Base-by-base conservation (phyloP, 2,329 filamentous ascomycete species). In the Alternaria longipes region DNA sequence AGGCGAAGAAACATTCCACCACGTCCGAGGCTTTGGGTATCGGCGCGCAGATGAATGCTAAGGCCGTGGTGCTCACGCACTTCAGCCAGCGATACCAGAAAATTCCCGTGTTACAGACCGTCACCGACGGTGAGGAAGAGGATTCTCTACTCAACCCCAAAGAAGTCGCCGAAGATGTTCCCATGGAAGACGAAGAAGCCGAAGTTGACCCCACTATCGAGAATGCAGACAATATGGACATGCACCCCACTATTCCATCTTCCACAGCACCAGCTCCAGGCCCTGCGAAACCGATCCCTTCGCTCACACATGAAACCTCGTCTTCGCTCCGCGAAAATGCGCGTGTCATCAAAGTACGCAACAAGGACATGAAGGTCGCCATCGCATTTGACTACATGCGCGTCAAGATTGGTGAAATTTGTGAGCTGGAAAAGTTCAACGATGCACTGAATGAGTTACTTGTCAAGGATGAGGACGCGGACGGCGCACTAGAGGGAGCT, bases 31-130 rank as follows among this genome's bases (percentile, higher is more conserved):
- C 95, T 1, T 85, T 99, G 4, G 84, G 83, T 45, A 86, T 98
- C 3, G 94, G 90, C 2, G 84, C 86, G 12, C 81, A 83, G 46
- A 99, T 99, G 95, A 80, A 86, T 28, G 95, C 94, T 0, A 87
- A 89, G 65, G 85, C 91, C 16, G 89, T 95, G 16, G 81, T 99
- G 56, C 84, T 99, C 50, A 99, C 95, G 8, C 95, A 99, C 78
- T 99, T 99, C 80, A 94, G 90, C 56, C 95, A 99, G 81, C 86
- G 95, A 8, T 99, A 99, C 78, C 90, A 92, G 71, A 94, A 94
- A 79, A 83, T 88, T 34, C 89, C 86, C 2, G 81, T 84, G 3
- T 78, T 87, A 4, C 82, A 86, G 51, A 70, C 74, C 1, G 69
- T 76, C 11, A 71, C 71, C 12, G 71, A 72, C 20, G 70, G 65